Evolutionary conservation across 2,329 filamentous ascomycete genomes (phyloP), one percentile per base, ranked within the genome.

Genomic region (Aureobasidium sp.): DNA sequence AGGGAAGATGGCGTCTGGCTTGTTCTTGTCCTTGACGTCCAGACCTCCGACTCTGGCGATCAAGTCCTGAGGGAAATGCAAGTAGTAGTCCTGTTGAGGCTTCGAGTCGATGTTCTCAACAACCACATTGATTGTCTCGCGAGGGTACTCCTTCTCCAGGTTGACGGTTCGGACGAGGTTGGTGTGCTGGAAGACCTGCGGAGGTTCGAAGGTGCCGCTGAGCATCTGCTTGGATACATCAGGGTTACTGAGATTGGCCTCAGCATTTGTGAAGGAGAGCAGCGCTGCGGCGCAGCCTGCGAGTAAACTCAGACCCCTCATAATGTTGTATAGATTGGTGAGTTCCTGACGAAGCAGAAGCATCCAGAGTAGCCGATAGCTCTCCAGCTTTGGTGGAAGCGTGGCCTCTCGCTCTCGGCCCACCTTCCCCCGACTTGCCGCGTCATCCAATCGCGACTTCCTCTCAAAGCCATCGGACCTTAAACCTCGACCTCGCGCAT

Each of bases 1-100:
- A 26, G 52, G 15, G 74, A 97, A 96, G 37, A 83, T 80, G 13
- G 82, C 84, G 59, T 81, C 82, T 39, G 83, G 76, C 66, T 91
- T 84, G 76, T 96, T 96, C 81, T 92, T 94, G 75, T 97, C 91
- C 79, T 88, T 90, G 60, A 92, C 94, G 78, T 97, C 92, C 63
- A 99, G 78, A 42, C 88, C 91, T 67, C 93, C 94, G 65, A 97
- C 79, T 67, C 84, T 87, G 66, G 85, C 83, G 70, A 96, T 84
- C 75, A 90, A 81, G 66, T 87, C 83, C 63, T 87, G 80, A 62
- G 90, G 87, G 73, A 99, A 96, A 3, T 92, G 90, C 59, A 99
- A 71, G 75, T 88, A 97, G 82, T 99, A 99, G 75, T 96, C 88
- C 73, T 86, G 84, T 73, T 97, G 92, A 20, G 91, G 83, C 67